These are phyloP conservation scores for Russula abietina DNA, from an alignment of 768 basidiomycete species.

Conservation along the genomic window DNA sequence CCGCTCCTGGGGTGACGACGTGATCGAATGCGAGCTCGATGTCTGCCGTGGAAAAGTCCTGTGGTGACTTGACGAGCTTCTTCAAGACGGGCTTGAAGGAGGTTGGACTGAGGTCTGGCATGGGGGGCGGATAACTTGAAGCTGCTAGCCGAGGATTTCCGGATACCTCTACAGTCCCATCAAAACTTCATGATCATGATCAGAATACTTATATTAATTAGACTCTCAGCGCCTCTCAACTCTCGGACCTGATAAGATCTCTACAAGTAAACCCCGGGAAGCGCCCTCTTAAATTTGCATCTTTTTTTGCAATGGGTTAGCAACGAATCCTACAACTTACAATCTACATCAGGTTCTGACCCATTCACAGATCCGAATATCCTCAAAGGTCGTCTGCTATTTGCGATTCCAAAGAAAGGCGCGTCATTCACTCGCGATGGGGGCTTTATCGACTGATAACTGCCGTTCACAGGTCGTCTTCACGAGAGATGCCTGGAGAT, in stretches of 20 bases:
- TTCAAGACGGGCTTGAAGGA: slow-evolving; percentile 74
- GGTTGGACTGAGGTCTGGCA: slow-evolving; percentile 30
- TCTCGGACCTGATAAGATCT: background rate
- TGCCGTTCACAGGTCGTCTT: slow-evolving; percentile 55
- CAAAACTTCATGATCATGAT: background rate
- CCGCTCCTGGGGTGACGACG: slow-evolving; percentile 61
- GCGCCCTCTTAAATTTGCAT: background rate
- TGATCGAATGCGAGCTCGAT: slow-evolving; percentile 67
- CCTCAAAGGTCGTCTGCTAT: slow-evolving; percentile 79
- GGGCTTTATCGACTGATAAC: background rate
- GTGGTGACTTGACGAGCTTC: slow-evolving; percentile 74
- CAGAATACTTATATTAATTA: too few species aligned
- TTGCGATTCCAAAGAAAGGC: slow-evolving; percentile 99
- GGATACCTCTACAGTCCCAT: too few species aligned
- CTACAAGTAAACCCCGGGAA: too few species aligned
- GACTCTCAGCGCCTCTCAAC: background rate
- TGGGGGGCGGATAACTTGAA: background rate
- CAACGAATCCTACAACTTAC: background rate
- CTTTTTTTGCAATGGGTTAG: slow-evolving; percentile 11
- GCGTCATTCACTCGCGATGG: background rate
- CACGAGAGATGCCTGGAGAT: slow-evolving; percentile 87
- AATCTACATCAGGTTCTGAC: background rate
- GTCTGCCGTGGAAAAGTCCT: slow-evolving; percentile 74
- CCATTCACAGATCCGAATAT: slow-evolving; percentile 55
- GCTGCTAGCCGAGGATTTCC: too few species aligned